phyloP scores from a whole-genome alignment of 2,329 filamentous ascomycete genomes.

The Periconia digitata region DNA sequence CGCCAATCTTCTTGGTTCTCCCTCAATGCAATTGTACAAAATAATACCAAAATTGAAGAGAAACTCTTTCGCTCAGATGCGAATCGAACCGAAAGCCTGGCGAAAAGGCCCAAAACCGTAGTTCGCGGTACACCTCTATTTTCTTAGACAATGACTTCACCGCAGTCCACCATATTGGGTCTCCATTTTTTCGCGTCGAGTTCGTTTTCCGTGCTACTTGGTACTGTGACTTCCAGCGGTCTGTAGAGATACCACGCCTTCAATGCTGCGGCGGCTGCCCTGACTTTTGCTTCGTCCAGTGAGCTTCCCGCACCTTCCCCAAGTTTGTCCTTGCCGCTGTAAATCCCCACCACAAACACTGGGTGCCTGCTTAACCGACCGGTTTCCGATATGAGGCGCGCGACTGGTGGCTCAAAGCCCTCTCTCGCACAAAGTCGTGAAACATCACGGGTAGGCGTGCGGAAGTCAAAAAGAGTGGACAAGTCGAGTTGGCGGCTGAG shows the following conservation, averaged over 20 bases:
- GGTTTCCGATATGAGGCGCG: slow-evolving; percentile 86
- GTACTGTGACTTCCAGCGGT: slow-evolving; percentile 59
- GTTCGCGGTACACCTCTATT: slow-evolving; percentile 9
- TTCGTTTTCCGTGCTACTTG: slow-evolving; percentile 50
- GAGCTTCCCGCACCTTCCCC: slow-evolving; percentile 84
- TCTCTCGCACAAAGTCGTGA: slow-evolving; percentile 82
- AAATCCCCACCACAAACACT: slow-evolving; percentile 93
- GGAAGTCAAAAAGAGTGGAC: slow-evolving; percentile 78
- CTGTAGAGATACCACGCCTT: slow-evolving; percentile 98
- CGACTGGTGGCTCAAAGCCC: slow-evolving; percentile 83
- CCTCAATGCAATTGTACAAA: neutral
- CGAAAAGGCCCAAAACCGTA: slow-evolving; percentile 21
- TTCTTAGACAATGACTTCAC: slow-evolving; percentile 55
- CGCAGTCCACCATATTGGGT: slow-evolving; percentile 59
- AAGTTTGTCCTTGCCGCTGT: slow-evolving; percentile 85
- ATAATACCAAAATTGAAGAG: slow-evolving; percentile 23
- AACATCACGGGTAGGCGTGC: slow-evolving; percentile 80
- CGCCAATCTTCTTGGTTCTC: no score
- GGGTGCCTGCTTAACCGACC: slow-evolving; percentile 81
- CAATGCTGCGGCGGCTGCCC: slow-evolving; percentile 81
- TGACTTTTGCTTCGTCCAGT: slow-evolving; percentile 73
- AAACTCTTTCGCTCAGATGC: slow-evolving; percentile 4
- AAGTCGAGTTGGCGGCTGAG: slow-evolving; percentile 78
- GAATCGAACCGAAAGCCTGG: slow-evolving; percentile 12
- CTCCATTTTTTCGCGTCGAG: slow-evolving; percentile 49